phyloP scores from a whole-genome alignment of 306 rosid genomes.

The Alnus glutinosa region DNA sequence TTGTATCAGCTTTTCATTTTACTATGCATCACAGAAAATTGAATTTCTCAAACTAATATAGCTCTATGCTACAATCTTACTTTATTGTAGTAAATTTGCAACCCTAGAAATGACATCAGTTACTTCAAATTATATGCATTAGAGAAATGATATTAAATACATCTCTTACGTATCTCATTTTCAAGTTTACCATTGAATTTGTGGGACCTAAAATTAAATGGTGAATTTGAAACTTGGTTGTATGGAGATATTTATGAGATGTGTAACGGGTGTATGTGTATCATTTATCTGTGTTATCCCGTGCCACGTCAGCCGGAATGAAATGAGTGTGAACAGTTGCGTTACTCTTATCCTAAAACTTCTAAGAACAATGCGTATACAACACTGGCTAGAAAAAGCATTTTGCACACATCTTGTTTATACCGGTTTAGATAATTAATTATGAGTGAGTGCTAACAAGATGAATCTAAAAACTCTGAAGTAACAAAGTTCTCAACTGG shows the following conservation, averaged over 20 bases:
- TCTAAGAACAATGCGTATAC: too few species aligned
- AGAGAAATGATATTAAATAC: background rate
- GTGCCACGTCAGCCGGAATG: too few species aligned
- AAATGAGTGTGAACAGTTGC: too few species aligned
- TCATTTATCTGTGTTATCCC: too few species aligned
- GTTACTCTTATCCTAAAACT: too few species aligned
- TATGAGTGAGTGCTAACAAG: background rate
- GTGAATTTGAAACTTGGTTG: too few species aligned
- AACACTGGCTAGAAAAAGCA: background rate
- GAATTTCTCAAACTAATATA: background rate
- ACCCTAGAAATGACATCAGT: background rate
- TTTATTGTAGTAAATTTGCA: background rate
- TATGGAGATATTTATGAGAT: too few species aligned
- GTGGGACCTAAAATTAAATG: too few species aligned
- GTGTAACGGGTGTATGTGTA: too few species aligned
- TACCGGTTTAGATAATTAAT: background rate
- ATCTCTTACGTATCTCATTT: too few species aligned
- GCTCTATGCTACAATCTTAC: background rate
- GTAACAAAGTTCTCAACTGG: background rate
- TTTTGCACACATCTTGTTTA: background rate
- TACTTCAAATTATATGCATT: background rate
- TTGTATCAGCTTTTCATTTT: conserved; percentile 2
- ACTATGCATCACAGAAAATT: background rate
- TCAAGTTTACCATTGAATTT: too few species aligned
- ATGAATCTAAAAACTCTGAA: background rate